Conservation (phyloP, 352 stramenopile species). For the Pythium phragmiticola region DNA sequence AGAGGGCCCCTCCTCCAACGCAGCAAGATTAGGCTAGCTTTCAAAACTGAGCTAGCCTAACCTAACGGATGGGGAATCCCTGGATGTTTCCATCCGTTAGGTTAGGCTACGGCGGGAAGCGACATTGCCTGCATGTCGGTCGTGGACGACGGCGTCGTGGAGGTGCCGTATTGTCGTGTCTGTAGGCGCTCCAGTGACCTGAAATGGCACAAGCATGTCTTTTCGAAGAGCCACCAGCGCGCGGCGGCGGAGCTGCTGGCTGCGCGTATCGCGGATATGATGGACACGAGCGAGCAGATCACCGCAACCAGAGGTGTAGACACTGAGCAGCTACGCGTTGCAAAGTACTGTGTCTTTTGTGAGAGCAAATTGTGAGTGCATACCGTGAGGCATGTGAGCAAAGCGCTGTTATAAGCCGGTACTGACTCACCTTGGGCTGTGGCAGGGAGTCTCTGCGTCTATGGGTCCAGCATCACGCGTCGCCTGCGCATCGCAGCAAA, state of each 20-base stretch:
- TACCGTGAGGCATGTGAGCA: background rate
- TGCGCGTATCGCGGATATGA: constrained; percentile 28
- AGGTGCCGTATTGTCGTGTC: constrained; percentile 49
- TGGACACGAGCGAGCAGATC: constrained; percentile 10
- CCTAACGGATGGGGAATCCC: background rate
- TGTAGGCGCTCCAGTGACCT: constrained; percentile 59
- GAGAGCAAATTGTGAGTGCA: constrained; percentile 24
- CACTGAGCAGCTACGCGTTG: background rate
- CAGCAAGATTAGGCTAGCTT: background rate
- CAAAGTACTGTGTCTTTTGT: constrained; percentile 40
- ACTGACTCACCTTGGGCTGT: background rate
- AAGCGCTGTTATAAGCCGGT: background rate
- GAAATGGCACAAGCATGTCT: constrained; percentile 74
- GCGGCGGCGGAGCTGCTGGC: constrained; percentile 41
- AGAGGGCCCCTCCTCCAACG: constrained; percentile 1
- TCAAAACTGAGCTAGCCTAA: background rate
- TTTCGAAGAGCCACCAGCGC: constrained; percentile 54
- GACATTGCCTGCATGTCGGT: background rate
- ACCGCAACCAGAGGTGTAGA: background rate
- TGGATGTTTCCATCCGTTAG: no score
- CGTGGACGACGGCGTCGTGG: constrained; percentile 23
- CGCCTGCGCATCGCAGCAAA: constrained; percentile 31
- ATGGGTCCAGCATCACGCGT: constrained; percentile 43
- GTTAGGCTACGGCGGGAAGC: no score
- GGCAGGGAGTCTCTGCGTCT: constrained; percentile 11